Percentiles rank a stretch among this genome's conserved stretches.
Evolutionary conservation across 2,329 filamentous ascomycete genomes (phyloP).

Genomic region (Huntiella abstrusa): DNA sequence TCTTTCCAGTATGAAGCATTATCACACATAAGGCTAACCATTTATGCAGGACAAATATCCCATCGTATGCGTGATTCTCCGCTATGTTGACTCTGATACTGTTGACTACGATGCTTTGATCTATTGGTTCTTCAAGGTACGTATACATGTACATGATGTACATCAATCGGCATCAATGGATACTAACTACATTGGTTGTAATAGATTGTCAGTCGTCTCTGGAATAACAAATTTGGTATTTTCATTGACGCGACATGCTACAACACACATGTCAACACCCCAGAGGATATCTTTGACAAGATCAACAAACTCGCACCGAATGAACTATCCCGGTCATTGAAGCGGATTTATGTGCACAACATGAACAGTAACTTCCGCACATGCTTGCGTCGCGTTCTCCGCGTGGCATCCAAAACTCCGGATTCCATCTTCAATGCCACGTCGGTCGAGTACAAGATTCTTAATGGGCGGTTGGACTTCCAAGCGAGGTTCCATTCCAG

Average conservation of each 20-base stretch:
- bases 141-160: conserved; percentile 9
- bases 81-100: conserved; percentile 45
- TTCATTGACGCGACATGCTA: conserved; percentile 54
- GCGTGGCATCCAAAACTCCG: conserved; percentile 42
- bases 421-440: conserved; percentile 40
- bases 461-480: conserved; percentile 46
- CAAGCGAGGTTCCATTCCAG: conserved; percentile 48
- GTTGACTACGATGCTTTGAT: conserved; percentile 47
- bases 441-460: conserved; percentile 46
- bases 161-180: not conserved
- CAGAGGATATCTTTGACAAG: conserved; percentile 45
- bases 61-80: conserved; percentile 49
- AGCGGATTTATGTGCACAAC: conserved; percentile 50
- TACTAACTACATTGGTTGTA: not conserved
- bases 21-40: not conserved
- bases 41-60: conserved; percentile 38
- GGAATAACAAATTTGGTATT: conserved; percentile 49
- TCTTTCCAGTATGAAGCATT: not conserved
- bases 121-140: conserved; percentile 48
- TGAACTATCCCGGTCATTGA: conserved; percentile 39
- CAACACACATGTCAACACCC: conserved; percentile 45
- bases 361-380: conserved; percentile 55
- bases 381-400: conserved; percentile 44
- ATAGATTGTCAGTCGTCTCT: conserved; percentile 48
- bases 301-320: conserved; percentile 42